phyloP scores from a whole-genome alignment of 306 rosid genomes.

The Sindora glabra region DNA sequence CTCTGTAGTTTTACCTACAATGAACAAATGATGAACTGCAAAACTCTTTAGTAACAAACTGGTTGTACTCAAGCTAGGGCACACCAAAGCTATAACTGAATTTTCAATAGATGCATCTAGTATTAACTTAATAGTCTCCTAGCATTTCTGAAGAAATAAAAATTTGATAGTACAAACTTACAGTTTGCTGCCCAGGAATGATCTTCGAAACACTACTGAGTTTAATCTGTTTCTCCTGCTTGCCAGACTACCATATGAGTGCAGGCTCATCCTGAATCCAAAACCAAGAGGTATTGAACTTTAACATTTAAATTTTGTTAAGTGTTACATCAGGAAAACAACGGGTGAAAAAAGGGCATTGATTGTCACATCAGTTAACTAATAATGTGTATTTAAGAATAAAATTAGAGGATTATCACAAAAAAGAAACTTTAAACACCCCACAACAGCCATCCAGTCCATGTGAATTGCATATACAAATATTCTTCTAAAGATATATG shows the following conservation, averaged over 20 bases:
- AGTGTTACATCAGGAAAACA: no score
- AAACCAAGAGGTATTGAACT: conserved; percentile 12
- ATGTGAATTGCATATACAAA: no score
- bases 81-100: background rate
- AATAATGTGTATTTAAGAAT: conserved; percentile 5
- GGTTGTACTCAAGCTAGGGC: conserved; percentile 12
- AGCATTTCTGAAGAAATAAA: background rate
- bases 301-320: conserved; percentile 3
- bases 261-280: conserved; percentile 69
- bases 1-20: background rate
- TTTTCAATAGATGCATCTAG: background rate
- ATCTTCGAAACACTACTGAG: conserved; percentile 72
- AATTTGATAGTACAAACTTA: conserved; percentile 42
- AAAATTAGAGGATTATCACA: conserved; percentile 23
- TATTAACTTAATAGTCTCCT: conserved; percentile 9
- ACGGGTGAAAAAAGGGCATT: no score
- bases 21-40: no score
- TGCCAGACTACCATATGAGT: conserved; percentile 86
- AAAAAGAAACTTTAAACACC: background rate
- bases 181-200: conserved; percentile 97
- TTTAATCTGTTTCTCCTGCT: conserved; percentile 74
- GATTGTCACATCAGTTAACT: no score
- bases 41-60: no score
- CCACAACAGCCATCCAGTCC: no score
- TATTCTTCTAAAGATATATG: no score